phyloP scores from a whole-genome alignment of 768 basidiomycete species.

The Porpolomopsis calyptriformis region DNA sequence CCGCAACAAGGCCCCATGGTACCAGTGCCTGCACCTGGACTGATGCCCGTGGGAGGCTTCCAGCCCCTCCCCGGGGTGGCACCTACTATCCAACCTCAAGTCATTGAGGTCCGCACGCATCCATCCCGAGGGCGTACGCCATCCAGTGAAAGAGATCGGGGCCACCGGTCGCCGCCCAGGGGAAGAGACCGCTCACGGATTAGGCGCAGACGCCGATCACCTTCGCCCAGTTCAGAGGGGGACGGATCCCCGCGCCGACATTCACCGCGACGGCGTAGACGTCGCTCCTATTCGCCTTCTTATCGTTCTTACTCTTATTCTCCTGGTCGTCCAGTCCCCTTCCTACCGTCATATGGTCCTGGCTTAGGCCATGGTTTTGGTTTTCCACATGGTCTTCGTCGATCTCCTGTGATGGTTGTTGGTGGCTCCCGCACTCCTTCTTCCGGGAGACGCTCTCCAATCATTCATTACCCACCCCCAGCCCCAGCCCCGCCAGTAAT shows the following conservation, averaged over 20 bases:
- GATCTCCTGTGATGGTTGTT: background rate
- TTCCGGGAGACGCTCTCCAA: background rate
- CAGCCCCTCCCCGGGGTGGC: background rate
- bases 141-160: too few species aligned
- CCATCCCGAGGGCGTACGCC: too few species aligned
- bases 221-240: background rate
- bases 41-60: background rate
- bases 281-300: background rate
- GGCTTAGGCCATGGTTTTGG: background rate
- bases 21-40: too few species aligned
- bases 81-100: background rate
- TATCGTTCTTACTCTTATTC: background rate
- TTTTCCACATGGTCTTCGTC: background rate
- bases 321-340: background rate
- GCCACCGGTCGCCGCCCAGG: background rate
- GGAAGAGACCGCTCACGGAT: background rate
- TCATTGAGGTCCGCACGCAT: background rate
- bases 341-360: background rate
- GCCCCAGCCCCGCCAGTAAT: background rate
- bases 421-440: background rate
- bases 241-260: slow-evolving; percentile 5
- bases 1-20: background rate
- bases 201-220: background rate
- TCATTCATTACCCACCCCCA: background rate
- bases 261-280: slow-evolving; percentile 1